These are phyloP conservation scores for Somion occarium DNA, from an alignment of 1,284 basidiomycete species.

Conservation along the genomic window DNA sequence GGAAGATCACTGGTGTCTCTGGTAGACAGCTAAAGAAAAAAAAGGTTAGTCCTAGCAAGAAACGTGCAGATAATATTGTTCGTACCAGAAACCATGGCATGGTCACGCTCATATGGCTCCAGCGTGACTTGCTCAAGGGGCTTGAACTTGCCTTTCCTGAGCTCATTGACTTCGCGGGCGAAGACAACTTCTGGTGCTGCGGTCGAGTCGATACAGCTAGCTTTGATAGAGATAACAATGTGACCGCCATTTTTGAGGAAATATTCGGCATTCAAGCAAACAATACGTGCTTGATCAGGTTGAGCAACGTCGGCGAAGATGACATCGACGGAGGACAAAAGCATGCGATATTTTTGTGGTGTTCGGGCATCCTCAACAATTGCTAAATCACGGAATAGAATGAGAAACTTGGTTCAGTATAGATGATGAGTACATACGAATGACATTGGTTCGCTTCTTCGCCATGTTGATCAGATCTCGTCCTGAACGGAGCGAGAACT, in stretches of 20 bases:
- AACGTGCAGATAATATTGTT: background rate
- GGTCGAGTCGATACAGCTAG: conserved; percentile 98
- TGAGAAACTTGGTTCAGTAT: background rate
- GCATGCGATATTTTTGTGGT: conserved; percentile 95
- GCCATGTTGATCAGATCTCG: conserved; percentile 99
- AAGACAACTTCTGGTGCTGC: conserved; percentile 89
- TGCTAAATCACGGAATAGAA: conserved; percentile 43
- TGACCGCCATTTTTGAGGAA: conserved; percentile 97
- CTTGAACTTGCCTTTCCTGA: conserved; percentile 83
- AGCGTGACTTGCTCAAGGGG: conserved; percentile 92
- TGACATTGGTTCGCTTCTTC: conserved; percentile 98
- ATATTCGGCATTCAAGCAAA: conserved; percentile 89
- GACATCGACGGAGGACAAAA: conserved; percentile 89
- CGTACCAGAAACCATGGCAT: conserved; percentile 76
- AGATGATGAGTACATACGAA: conserved; percentile 59
- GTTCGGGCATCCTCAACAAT: conserved; percentile 97
- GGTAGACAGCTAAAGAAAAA: conserved; percentile 43
- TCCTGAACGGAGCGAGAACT: conserved; percentile 95
- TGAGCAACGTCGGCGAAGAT: conserved; percentile 99
- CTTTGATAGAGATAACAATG: conserved; percentile 97
- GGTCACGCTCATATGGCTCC: conserved; percentile 81
- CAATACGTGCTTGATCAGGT: conserved; percentile 97
- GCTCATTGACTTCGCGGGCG: conserved; percentile 81
- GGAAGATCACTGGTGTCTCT: conserved; percentile 35
- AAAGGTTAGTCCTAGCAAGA: background rate